A percentile compares a stretch with the other conserved stretches of the same genome.
These are phyloP conservation scores for Clitopilus hobsonii DNA, from an alignment of 768 basidiomycete genomes.

Conservation along the genomic window DNA sequence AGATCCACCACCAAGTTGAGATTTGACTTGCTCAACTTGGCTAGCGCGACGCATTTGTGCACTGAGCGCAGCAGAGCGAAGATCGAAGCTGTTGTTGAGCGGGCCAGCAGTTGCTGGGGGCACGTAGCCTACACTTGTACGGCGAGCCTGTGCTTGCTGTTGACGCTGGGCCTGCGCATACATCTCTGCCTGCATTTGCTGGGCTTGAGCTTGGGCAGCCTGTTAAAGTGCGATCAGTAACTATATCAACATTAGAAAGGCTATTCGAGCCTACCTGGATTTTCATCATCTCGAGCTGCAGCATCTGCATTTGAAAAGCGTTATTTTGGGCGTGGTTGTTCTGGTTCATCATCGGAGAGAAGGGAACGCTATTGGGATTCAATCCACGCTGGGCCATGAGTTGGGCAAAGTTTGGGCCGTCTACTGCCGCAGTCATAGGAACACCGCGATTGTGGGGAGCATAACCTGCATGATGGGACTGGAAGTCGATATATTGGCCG, in stretches of 20 bases:
- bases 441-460: constrained; percentile 30
- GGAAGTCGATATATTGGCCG: constrained; percentile 58
- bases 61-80: constrained; percentile 49
- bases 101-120: constrained; percentile 77
- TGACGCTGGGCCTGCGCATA: constrained; percentile 56
- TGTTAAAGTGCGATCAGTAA: constrained; percentile 23
- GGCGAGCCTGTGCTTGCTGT: constrained; percentile 39
- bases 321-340: constrained; percentile 47
- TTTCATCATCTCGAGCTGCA: constrained; percentile 78
- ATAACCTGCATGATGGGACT: constrained; percentile 46
- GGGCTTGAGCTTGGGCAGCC: constrained; percentile 68
- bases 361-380: constrained; percentile 52
- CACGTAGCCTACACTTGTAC: constrained; percentile 42
- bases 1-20: constrained; percentile 47
- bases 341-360: constrained; percentile 45
- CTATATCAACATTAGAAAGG: not conserved
- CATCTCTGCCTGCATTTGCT: constrained; percentile 73
- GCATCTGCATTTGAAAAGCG: constrained; percentile 77
- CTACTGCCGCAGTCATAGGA: constrained; percentile 70
- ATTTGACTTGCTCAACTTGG: constrained; percentile 62
- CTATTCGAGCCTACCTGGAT: constrained; percentile 56
- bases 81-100: constrained; percentile 56
- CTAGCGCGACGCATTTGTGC: constrained; percentile 63
- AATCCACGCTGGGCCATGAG: constrained; percentile 50
- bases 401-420: constrained; percentile 62